phyloP scores from a whole-genome alignment of 2,329 filamentous ascomycete species.

The Paramyrothecium roridum region DNA sequence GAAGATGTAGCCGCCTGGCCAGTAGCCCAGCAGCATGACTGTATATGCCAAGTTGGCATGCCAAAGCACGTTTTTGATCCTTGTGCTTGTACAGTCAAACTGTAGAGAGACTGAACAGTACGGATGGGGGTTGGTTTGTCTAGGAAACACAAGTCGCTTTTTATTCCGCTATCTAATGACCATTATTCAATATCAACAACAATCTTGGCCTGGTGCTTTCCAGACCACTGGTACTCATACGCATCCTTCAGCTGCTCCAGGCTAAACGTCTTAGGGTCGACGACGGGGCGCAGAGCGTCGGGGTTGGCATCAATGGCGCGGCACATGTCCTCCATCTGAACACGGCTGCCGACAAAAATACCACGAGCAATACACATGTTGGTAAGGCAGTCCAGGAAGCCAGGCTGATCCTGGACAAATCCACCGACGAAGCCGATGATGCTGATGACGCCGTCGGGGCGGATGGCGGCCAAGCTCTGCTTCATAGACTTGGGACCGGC shows the following conservation, averaged over 20 bases:
- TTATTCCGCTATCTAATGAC: neutral
- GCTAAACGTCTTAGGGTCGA: slow-evolving; percentile 42
- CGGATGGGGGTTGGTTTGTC: too few relatives aligned
- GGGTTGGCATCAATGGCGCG: slow-evolving; percentile 44
- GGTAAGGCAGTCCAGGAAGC: slow-evolving; percentile 28
- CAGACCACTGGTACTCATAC: slow-evolving; percentile 35
- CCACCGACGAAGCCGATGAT: slow-evolving; percentile 36
- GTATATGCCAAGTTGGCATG: too few relatives aligned
- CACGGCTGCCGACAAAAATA: slow-evolving; percentile 40
- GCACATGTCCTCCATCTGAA: slow-evolving; percentile 50
- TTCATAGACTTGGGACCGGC: slow-evolving; percentile 39
- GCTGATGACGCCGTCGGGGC: slow-evolving; percentile 41
- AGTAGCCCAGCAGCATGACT: too few relatives aligned
- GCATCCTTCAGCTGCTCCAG: slow-evolving; percentile 43
- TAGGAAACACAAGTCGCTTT: neutral
- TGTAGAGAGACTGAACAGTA: too few relatives aligned
- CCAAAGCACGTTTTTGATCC: too few relatives aligned
- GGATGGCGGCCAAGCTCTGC: slow-evolving; percentile 42
- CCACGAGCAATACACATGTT: slow-evolving; percentile 39
- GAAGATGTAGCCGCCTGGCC: too few relatives aligned
- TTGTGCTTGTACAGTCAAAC: too few relatives aligned
- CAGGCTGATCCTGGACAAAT: slow-evolving; percentile 17
- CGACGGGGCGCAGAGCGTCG: slow-evolving; percentile 38
- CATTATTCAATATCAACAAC: slow-evolving; percentile 24
- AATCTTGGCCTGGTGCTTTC: slow-evolving; percentile 37